phyloP scores from a whole-genome alignment of 1,284 basidiomycete genomes.

The Malassezia caprae region DNA sequence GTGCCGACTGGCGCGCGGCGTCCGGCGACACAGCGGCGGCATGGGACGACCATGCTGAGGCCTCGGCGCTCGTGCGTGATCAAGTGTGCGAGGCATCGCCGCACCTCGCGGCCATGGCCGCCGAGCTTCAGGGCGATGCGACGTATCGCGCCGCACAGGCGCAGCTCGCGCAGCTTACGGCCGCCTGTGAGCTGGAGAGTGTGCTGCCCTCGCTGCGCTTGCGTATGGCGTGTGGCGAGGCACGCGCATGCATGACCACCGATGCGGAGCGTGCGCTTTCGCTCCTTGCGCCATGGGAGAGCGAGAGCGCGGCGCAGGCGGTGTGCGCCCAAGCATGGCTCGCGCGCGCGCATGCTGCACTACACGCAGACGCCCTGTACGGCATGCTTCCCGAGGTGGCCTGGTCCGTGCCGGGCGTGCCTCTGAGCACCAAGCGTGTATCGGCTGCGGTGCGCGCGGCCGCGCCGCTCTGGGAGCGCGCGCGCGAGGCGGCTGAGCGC shows the following conservation, averaged over 20 bases:
- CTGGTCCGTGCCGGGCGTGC: conserved; percentile 23
- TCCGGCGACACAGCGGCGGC: conserved; percentile 18
- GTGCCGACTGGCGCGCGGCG: conserved; percentile 22
- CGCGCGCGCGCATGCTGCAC: conserved; percentile 3
- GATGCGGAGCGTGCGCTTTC: background rate
- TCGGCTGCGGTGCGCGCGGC: background rate
- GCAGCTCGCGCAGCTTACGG: background rate
- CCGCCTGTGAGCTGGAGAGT: background rate
- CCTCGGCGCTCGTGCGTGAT: background rate
- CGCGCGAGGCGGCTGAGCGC: background rate
- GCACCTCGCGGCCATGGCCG: background rate
- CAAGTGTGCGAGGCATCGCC: background rate
- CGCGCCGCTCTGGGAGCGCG: background rate
- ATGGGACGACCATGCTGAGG: background rate
- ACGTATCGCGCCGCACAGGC: background rate
- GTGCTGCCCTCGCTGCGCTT: background rate
- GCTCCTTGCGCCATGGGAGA: background rate
- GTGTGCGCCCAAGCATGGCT: conserved; percentile 18
- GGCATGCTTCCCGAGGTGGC: conserved; percentile 38
- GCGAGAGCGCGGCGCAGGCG: background rate
- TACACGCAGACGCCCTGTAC: conserved; percentile 30
- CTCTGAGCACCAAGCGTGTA: background rate
- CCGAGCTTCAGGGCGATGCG: background rate
- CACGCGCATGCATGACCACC: background rate
- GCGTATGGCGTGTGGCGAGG: background rate